Evolutionary conservation across 1,139 yeast genomes (phyloP), one percentile per base, ranked within the genome.

Genomic region (Nakaseomyces glabratus): DNA sequence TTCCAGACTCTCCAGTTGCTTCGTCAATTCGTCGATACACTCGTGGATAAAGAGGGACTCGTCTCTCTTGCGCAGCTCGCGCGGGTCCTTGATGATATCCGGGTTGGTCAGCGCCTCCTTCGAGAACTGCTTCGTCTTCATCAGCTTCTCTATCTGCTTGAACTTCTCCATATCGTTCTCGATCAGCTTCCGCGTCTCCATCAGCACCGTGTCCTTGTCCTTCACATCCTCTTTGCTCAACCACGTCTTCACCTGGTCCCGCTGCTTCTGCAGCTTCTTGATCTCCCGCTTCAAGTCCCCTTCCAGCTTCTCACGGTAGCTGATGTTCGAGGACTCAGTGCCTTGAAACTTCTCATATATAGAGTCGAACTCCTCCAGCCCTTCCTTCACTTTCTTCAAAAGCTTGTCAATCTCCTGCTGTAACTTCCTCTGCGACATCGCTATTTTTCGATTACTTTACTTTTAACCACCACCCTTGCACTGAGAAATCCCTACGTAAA

Each of bases 181-280:
- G 47, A 93, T 90, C 47, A 77, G 66, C 47, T 78, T 71, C 37
- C 98, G 69, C 50, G 86, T 82, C 42, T 88, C 97, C 44, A 75
- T 70, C 41, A 93, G 62, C 35, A 69, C 61, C 31, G 62, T 67
- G 56, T 84, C 81, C 62, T 86, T 93, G 53, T 90, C 93, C 60
- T 93, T 88, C 36, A 88, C 88, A 44, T 93, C 94, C 50, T 80
- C 81, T 49, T 93, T 93, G 31, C 93, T 76, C 55, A 88, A 66
- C 98, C 98, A 93, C 38, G 84, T 81, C 61, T 93, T 93, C 47
- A 93, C 82, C 61, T 88, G 97, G 60, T 93, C 98, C 57, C 98
- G 73, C 54, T 82, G 77, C 54, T 95, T 75, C 59, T 93, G 99
- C 36, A 93, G 69, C 61, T 86, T 88, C 61, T 93, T 93, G 60